phyloP scores from a whole-genome alignment of 1,139 yeast genomes.

The Scheffersomyces titani region DNA sequence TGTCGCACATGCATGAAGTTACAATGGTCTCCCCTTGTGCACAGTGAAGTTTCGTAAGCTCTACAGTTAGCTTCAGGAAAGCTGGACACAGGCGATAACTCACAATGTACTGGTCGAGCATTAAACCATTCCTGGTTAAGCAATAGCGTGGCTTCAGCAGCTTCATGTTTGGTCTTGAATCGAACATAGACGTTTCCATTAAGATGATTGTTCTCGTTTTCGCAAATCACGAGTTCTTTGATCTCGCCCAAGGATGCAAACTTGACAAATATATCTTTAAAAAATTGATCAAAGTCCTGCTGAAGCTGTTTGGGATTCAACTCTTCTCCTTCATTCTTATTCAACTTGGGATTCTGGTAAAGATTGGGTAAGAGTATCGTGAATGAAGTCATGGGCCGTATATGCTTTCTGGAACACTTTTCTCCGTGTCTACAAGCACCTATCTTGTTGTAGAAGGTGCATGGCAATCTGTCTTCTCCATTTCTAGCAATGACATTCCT shows the following conservation, averaged over 20 bases:
- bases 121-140: slow-evolving; percentile 84
- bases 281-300: slow-evolving; percentile 62
- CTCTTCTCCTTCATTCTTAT: slow-evolving; percentile 28
- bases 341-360: slow-evolving; percentile 63
- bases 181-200: slow-evolving; percentile 83
- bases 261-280: slow-evolving; percentile 72
- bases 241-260: slow-evolving; percentile 68
- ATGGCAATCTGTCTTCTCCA: slow-evolving; percentile 25
- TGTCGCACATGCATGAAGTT: slow-evolving; percentile 81
- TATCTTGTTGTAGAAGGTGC: slow-evolving; percentile 72
- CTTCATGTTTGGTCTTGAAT: slow-evolving; percentile 56
- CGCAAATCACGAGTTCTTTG: slow-evolving; percentile 72
- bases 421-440: slow-evolving; percentile 97
- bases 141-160: slow-evolving; percentile 57
- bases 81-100: slow-evolving; percentile 73
- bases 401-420: slow-evolving; percentile 78
- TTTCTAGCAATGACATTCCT: not conserved
- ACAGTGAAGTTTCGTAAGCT: slow-evolving; percentile 62
- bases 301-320: slow-evolving; percentile 44
- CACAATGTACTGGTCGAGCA: slow-evolving; percentile 78
- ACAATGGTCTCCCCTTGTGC: slow-evolving; percentile 80
- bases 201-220: slow-evolving; percentile 75
- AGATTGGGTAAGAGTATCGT: slow-evolving; percentile 70
- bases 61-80: slow-evolving; percentile 75
- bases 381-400: slow-evolving; percentile 65